These are phyloP conservation scores for Geotrichum europaeum DNA, from an alignment of 1,139 yeast genomes.

Conservation along the genomic window DNA sequence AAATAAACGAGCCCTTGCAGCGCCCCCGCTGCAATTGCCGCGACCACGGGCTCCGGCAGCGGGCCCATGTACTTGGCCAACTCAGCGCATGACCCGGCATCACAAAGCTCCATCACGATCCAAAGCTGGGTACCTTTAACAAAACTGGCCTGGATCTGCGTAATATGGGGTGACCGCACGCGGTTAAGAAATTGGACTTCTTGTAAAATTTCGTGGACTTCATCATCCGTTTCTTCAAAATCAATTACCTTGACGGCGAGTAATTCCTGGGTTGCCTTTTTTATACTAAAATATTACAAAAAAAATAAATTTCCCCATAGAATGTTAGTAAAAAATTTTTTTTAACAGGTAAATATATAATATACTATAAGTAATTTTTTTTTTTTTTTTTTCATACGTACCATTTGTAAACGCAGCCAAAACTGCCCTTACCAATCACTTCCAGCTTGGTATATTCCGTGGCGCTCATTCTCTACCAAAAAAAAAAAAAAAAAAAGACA, in stretches of 20 bases:
- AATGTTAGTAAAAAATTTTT: no score
- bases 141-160: constrained; percentile 57
- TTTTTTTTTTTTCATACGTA: neutral
- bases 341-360: no score
- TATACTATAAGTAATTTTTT: no score
- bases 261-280: constrained; percentile 33
- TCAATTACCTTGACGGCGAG: constrained; percentile 80
- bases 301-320: no score
- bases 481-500: neutral
- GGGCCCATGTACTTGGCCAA: constrained; percentile 30
- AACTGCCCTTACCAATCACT: constrained; percentile 91
- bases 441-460: constrained; percentile 38
- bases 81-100: constrained; percentile 86
- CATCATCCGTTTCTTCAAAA: constrained; percentile 63
- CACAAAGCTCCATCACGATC: constrained; percentile 90
- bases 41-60: constrained; percentile 14
- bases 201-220: constrained; percentile 58
- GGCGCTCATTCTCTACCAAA: constrained; percentile 13
- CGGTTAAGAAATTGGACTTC: constrained; percentile 70
- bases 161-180: constrained; percentile 57
- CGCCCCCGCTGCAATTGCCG: constrained; percentile 41
- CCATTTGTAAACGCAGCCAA: constrained; percentile 75
- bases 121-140: constrained; percentile 63
- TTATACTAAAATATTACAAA: constrained; percentile 21
- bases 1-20: constrained; percentile 65